A percentile compares a stretch with the other conserved stretches of the same genome.
Evolutionary conservation across 2,329 filamentous ascomycete species (phyloP).

Genomic region (Colletotrichum lentis): DNA sequence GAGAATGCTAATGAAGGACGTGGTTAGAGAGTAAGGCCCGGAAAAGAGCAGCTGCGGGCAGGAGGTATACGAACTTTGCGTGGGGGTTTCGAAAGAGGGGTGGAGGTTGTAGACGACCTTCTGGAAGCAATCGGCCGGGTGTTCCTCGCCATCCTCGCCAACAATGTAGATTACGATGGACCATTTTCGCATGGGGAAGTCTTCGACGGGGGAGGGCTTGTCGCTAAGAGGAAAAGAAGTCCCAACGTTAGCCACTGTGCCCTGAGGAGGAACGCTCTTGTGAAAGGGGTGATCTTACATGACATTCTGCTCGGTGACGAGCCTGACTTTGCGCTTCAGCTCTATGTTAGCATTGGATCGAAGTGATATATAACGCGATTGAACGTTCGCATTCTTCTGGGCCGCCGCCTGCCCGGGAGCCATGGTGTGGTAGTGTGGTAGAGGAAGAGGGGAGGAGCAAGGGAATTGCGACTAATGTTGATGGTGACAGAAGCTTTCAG

Average conservation of each 20-base stretch:
- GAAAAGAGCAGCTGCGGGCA: slow-evolving; percentile 6
- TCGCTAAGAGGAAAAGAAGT: slow-evolving; percentile 59
- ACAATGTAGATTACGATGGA: slow-evolving; percentile 84
- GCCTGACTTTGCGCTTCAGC: slow-evolving; percentile 85
- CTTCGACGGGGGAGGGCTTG: slow-evolving; percentile 82
- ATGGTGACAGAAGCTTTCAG: background rate
- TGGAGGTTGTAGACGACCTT: slow-evolving; percentile 94
- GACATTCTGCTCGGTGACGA: slow-evolving; percentile 89
- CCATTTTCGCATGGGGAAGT: slow-evolving; percentile 94
- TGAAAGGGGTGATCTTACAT: slow-evolving; percentile 64
- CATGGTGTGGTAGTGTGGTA: background rate
- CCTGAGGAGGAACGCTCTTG: slow-evolving; percentile 4
- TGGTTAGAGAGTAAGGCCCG: slow-evolving; percentile 34
- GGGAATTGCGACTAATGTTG: background rate
- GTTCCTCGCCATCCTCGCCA: slow-evolving; percentile 85
- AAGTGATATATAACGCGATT: background rate
- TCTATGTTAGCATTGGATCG: slow-evolving; percentile 28
- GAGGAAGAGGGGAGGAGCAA: too few relatives aligned
- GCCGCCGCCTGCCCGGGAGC: background rate
- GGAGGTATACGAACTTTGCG: slow-evolving; percentile 74
- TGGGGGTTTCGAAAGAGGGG: slow-evolving; percentile 87
- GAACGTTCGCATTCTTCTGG: background rate
- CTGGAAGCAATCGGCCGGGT: slow-evolving; percentile 84
- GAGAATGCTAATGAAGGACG: slow-evolving; percentile 68
- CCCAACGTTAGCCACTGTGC: slow-evolving; percentile 38